Base-by-base conservation (phyloP, 495 filamentous ascomycete species). In the Penicillium salamii region DNA sequence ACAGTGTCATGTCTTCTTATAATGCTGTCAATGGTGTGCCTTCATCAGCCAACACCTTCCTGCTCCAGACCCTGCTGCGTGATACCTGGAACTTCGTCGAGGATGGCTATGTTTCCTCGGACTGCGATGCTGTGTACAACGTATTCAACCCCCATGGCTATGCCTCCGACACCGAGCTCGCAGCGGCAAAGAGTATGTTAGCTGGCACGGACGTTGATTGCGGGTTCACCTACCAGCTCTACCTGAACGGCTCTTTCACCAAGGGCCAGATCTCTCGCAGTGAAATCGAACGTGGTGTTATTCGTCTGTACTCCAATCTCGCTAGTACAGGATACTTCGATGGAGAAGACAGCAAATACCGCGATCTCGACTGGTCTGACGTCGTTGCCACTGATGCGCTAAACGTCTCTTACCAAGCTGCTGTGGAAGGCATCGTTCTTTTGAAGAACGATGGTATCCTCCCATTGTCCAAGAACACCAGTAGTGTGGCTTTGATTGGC, bases 141-240 rank as follows among this genome's bases (percentile, higher is more conserved):
- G 72, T 85, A 14, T 84, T 70, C 59, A 74, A 72, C 37, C 69
- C 79, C 1, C 81, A 85, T 42, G 66, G 68, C 19, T 84, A 82
- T 52, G 71, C 76, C 5, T 43, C 54, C 36, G 57, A 78, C 58
- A 26, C 71, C 48, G 23, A 72, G 12, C 54, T 65, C 18, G 80
- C 79, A 8, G 76, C 73, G 1, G 82, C 80, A 1, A 75, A 72
- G 14, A 66, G 76, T 9, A 62, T 84, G n/a, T 75, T 73, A 46
- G 80, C 82, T 1, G 83, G 83, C 0, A 83, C 78, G 0, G 83
- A 85, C 57, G 71, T 83, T 40, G 72, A 85, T 54, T 86, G 83
- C 53, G 83, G 82, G 0, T 71, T 74, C 3, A 76, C 76, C 21
- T 83, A 82, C 58, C 78, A 75, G 21, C 59, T 52, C 33, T 61